Base-by-base conservation (phyloP, 2,329 filamentous ascomycete genomes). In the Talaromyces sp. region DNA sequence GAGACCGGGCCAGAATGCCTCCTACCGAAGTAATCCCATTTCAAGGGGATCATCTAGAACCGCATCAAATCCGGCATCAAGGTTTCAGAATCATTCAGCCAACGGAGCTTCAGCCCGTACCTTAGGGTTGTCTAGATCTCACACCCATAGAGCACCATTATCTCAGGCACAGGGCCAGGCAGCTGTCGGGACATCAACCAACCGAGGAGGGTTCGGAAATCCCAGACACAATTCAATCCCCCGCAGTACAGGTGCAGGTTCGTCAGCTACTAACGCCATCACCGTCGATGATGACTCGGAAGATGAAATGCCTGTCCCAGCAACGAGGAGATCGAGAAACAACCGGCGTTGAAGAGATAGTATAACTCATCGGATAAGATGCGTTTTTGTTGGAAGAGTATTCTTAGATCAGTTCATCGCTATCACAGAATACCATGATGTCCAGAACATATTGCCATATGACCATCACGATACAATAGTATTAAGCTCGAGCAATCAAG, bases 281-380 rank as follows among this genome's bases (percentile, higher is more conserved):
- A 62, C 60, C 43, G n/a, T 73, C 8, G 70, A 73, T 19, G 70
- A 72, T 61, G 73, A 74, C 37, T 74, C 72, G 31, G 74, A 76
- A 39, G 72, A 75, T 17, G 41, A 67, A 31, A 66, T 62, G 64
- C 64, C 64, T n/a, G 43, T 66, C 0, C 50, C 64, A 25, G 50
- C 61, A n/a, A 50, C 67, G 15, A 72, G 70, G 60, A 70, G 71
- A 68, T 60, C 63, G 54, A 67, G 71, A 58, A 67, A 56, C 49
- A 68, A 68, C 54, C 67, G 67, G 41, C 67, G 66, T 61, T 57
- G 19, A 64, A 15, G 54, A 10, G 54, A 3, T 15, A 58, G 13
- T 13, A 58, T 11, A 37, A 27, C 37, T 13, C 22, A 4, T 59
- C n/a, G 13, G 5, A 43, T 59, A 59, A 9, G 25, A 22, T 52